Evolutionary conservation across 371 early-diverging fungal species (phyloP), one percentile per base, ranked within the genome.

Genomic region (Mortierella polycephala): DNA sequence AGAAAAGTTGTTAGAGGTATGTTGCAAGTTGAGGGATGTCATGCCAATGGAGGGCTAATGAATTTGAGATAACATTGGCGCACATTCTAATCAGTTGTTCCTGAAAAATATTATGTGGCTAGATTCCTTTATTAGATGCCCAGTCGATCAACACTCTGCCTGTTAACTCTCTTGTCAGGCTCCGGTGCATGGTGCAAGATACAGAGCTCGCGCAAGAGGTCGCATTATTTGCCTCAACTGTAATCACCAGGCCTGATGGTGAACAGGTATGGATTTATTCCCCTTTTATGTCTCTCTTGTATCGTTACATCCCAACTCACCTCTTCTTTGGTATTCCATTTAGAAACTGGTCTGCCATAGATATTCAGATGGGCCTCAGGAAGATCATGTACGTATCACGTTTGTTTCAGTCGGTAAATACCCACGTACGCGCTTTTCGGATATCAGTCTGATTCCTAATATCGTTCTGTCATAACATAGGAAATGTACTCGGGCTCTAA

Each of bases 151-250:
- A 75, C 42, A 68, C 62, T 23, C 60, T 87, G 11, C 84, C 86
- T 13, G 52, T 83, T 63, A 81, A 87, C 63, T 79, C 87, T 5
- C 73, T 91, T 18, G 88, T 91, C 18, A 83, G 90, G 9, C 89
- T 91, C 63, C 82, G 88, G 57, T 87, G 89, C 74, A 91, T 91
- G 91, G 81, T 90, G 21, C 91, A 91, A 67, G 90, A 91, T 64
- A 88, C 88, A 12, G 86, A 87, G 30, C 83, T 91, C 20, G 89
- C 87, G 6, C 88, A 87, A 69, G 91, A 91, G 71, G 81, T 89
- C 41, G 82, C 84, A 41, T 83, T 85, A 9, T 85, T 87, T 77
- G 75, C 73, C 3, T 69, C 75, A 2, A 62, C 62, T 10, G 20
- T 46, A 14, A 68, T 61, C 11, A 23, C 57, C 10, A 52, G 59